Conservation (phyloP, 495 filamentous ascomycete genomes). For the Hypoxylon intermedium region DNA sequence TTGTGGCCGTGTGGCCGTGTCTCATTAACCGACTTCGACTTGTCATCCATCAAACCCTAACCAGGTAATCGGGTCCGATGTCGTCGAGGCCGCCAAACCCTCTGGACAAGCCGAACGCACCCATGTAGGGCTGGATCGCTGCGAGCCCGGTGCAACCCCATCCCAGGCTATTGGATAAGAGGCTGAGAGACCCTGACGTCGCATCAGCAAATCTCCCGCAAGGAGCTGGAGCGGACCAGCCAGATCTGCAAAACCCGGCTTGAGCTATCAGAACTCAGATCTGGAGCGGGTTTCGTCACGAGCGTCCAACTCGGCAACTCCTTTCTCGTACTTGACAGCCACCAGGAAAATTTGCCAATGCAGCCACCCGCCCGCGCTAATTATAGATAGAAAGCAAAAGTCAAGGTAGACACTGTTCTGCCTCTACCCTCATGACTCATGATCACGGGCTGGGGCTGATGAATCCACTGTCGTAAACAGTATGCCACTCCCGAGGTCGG, state of each 20-base stretch:
- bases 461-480: no score
- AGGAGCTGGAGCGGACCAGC: slow-evolving; percentile 14
- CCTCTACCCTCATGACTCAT: not conserved
- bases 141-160: slow-evolving; percentile 31
- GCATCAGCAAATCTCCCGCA: slow-evolving; percentile 21
- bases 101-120: not conserved
- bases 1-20: no score
- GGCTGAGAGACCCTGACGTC: slow-evolving; percentile 31
- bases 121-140: slow-evolving; percentile 34
- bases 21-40: slow-evolving; percentile 32
- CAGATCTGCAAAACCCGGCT: slow-evolving; percentile 11
- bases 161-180: slow-evolving; percentile 39
- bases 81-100: slow-evolving; percentile 22
- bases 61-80: slow-evolving; percentile 19
- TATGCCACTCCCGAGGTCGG: no score
- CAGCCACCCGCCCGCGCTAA: slow-evolving; percentile 42
- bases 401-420: slow-evolving; percentile 9
- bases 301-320: slow-evolving; percentile 23
- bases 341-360: slow-evolving; percentile 19
- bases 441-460: no score
- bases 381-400: slow-evolving; percentile 24
- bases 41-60: slow-evolving; percentile 21
- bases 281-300: slow-evolving; percentile 8
- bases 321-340: slow-evolving; percentile 13
- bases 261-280: slow-evolving; percentile 2